These are phyloP conservation scores for Earliella scabrosa DNA, from an alignment of 1,284 basidiomycete species.

Conservation along the genomic window DNA sequence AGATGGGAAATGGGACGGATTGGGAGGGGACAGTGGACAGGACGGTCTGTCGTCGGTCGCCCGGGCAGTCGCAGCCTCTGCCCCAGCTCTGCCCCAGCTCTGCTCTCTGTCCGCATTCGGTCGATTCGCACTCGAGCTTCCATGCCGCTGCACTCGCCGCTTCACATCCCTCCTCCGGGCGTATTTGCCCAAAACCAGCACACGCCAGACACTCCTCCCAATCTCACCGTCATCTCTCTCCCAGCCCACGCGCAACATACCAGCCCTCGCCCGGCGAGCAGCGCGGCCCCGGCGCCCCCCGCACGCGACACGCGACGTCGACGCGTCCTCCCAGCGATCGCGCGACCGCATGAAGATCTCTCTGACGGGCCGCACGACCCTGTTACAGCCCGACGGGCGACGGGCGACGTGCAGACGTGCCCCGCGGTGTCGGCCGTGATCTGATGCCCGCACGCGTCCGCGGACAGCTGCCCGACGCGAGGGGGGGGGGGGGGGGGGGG, in stretches of 20 bases:
- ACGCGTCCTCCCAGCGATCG: neutral
- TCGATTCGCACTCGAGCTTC: constrained; percentile 15
- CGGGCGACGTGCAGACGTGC: constrained; percentile 7
- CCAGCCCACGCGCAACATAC: constrained; percentile 10
- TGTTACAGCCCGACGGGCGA: constrained; percentile 10
- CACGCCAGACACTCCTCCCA: constrained; percentile 5
- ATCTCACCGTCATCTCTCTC: constrained; percentile 7
- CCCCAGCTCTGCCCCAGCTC: too few relatives aligned
- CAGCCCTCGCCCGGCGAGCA: constrained; percentile 6
- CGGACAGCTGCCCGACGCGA: too few relatives aligned
- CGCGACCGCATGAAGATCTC: too few relatives aligned
- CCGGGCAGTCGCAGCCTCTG: too few relatives aligned
- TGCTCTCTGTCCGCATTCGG: too few relatives aligned
- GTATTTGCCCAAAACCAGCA: too few relatives aligned
- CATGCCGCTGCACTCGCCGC: constrained; percentile 15
- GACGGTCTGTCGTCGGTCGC: too few relatives aligned
- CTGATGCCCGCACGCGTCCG: constrained; percentile 16
- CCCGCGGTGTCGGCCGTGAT: constrained; percentile 16
- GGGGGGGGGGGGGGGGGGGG: too few relatives aligned
- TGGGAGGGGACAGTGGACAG: constrained; percentile 15
- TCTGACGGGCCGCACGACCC: neutral
- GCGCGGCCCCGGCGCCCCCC: neutral
- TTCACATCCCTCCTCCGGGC: constrained; percentile 18
- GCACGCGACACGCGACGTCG: neutral
- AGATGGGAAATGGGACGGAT: constrained; percentile 6